Evolutionary conservation across 805 yeast genomes (phyloP), one percentile per base, ranked within the genome.

Genomic region (Sugiyamaella chiloensis): DNA sequence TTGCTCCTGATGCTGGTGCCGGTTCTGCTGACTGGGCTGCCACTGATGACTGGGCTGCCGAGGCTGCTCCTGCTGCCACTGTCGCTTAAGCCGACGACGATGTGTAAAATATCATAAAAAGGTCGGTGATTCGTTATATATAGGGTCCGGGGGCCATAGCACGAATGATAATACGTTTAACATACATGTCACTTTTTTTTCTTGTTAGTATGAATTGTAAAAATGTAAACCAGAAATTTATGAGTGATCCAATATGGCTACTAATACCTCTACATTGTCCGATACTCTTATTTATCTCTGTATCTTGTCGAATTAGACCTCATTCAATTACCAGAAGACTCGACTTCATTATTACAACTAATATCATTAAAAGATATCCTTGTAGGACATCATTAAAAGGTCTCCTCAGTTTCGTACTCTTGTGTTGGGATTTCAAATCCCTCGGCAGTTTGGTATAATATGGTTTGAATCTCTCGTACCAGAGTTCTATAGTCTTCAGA

Each of bases 391-490:
- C 42, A 21, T 40, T 43, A 52, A 29, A 52, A 50, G 24, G 53
- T 48, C 47, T 53, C 56, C 42, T 52, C 55, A 16, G 52, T 46
- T 30, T 49, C 52, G 27, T 42, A 45, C 44, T 53, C 56, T 36
- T 48, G 54, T 3, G 47, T 44, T n/a, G 83, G 83, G 20, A 76
- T 73, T 58, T 81, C 85, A 60, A 88, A 88, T 0, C 96, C 95
- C 53, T 86, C 95, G 46, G 86, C 88, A 0, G 95, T 85, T 5
- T 84, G 77, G 58, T 87, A 90, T 53, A 90, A 67, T 9, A 87
- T 85, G 26, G 77, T 80, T 64, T 87, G 91, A 24, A 91, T 76
- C 59, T 85, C 81, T 20, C 76, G 69, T 23, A 82, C 46, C 70
- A 78, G 43, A 11, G 31, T 17, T 16, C 20, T 14, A n/a, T 40